Evolutionary conservation across 2,329 filamentous ascomycete species (phyloP), one percentile per base, ranked within the genome.

Genomic region (Alternaria rosae): DNA sequence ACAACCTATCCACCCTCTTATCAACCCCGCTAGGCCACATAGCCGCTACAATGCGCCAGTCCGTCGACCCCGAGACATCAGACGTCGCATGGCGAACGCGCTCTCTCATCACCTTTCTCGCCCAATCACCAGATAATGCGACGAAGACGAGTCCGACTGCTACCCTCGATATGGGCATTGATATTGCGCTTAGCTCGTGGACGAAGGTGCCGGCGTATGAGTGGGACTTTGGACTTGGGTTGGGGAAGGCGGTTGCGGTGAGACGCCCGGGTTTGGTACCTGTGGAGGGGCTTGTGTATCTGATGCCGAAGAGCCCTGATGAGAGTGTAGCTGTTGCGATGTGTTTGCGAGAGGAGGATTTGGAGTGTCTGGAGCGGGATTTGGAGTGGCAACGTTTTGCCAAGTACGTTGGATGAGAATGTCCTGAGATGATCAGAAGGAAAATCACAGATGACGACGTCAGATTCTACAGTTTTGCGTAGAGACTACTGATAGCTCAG

Each of bases 141-240:
- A 61, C 43, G 0, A 65, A 81, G n/a, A 75, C 75, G 0, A 64
- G 57, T 26, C 63, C 83, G 4, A 78, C 78, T 0, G 72, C 66
- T 5, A 54, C 20, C 8, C 26, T 67, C 7, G 45, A 60, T 9
- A 26, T 45, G 10, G 52, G 54, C 23, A 55, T 83, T 3, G 77
- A 87, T 41, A 72, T 88, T 4, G 82, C 84, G 78, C 62, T 88
- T 6, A 87, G 84, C 59, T 88, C 85, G 1, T 88, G 85, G 86
- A 80, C 81, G 0, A 84, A 84, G 54, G 70, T 85, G 3, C 72
- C 80, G 5, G 78, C 75, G 15, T 84, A 83, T 63, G 72, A 79
- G 0, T 72, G 83, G 6, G 83, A 86, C 45, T 88, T 88, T 57
- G 77, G 78, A 0, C 64, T 82, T 2, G 81, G 80, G 0, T 64